Conservation (phyloP, 2,329 filamentous ascomycete species). For the Dactylellina haptotyla region DNA sequence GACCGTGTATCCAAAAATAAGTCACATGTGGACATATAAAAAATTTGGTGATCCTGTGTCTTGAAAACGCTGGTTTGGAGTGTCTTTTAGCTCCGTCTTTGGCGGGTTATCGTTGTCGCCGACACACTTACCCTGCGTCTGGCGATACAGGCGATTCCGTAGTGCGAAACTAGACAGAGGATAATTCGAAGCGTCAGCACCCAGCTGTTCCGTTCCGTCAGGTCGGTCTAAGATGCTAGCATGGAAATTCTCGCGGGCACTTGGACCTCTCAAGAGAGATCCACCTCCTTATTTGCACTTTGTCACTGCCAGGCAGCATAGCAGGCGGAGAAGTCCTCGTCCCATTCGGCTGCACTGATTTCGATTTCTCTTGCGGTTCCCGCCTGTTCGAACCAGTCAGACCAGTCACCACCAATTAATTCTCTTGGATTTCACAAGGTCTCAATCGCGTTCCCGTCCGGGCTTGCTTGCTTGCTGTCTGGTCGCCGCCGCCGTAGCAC, state of each 20-base stretch:
- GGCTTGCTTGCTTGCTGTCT: not conserved
- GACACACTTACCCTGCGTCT: constrained; percentile 12
- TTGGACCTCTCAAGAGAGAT: constrained; percentile 36
- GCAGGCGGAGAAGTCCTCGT: constrained; percentile 20
- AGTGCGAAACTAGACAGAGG: constrained; percentile 12
- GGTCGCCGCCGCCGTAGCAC: too few species aligned
- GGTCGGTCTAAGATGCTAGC: not conserved
- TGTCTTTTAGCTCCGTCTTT: not conserved
- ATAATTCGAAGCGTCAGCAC: not conserved
- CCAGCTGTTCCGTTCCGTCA: constrained; percentile 2
- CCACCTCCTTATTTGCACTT: constrained; percentile 51
- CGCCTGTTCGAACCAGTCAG: constrained; percentile 18
- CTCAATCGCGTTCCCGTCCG: constrained; percentile 15
- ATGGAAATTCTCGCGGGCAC: constrained; percentile 15
- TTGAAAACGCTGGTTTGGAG: not conserved
- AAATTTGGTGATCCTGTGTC: constrained; percentile 14
- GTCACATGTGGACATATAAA: constrained; percentile 12
- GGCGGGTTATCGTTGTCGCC: constrained; percentile 6
- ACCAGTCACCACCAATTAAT: constrained; percentile 1
- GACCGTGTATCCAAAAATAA: constrained; percentile 50
- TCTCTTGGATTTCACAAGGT: constrained; percentile 21
- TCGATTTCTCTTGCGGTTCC: constrained; percentile 20
- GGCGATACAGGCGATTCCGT: constrained; percentile 29
- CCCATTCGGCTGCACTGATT: constrained; percentile 13
- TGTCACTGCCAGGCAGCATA: constrained; percentile 40